Evolutionary conservation across 2,329 filamentous ascomycete genomes (phyloP), one percentile per base, ranked within the genome.

Genomic region (Colletotrichum tamarilloi): DNA sequence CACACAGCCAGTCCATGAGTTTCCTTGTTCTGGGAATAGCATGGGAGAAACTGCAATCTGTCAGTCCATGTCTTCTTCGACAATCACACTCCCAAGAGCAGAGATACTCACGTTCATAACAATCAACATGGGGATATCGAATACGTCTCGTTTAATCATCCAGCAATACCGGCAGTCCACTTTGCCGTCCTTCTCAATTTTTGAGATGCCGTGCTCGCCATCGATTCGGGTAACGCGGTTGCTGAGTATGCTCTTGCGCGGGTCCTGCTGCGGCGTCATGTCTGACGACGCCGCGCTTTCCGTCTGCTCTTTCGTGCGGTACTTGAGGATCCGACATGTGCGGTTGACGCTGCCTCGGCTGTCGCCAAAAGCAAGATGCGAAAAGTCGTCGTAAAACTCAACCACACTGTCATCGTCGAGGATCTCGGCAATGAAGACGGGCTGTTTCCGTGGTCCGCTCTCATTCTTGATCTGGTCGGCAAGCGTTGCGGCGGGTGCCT

Each of bases 121-220:
- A 82, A 98, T 97, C 85, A 98, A 88, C 95, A 98, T 98, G 26
- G 97, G 97, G 83, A 98, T 98, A 85, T 98, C 96, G 85, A 98
- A 98, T 53, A 97, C 94, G 82, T 99, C 97, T 75, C 96, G 89
- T 85, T 98, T 98, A 75, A 98, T 95, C 75, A 94, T 96, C 95
- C 96, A 98, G 85, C 94, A 97, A 84, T 97, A 98, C 78, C 94
- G 95, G 85, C 95, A 98, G 81, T 97, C 94, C 70, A 98, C 93
- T 83, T 97, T 95, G 67, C 95, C 96, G 79, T 97, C 95, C 80
- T 91, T 93, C 79, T 94, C 94, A 16, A 98, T 89, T 79, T 92
- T 91, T 67, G 93, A 93, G 83, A 97, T 96, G 11, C 94, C 95
- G 75, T 93, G 89, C 82, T 95, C 92, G 67, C 92, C 91, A 77